These are phyloP conservation scores for Penicillium dipodomyicola DNA, from an alignment of 495 filamentous ascomycete species.

Conservation along the genomic window DNA sequence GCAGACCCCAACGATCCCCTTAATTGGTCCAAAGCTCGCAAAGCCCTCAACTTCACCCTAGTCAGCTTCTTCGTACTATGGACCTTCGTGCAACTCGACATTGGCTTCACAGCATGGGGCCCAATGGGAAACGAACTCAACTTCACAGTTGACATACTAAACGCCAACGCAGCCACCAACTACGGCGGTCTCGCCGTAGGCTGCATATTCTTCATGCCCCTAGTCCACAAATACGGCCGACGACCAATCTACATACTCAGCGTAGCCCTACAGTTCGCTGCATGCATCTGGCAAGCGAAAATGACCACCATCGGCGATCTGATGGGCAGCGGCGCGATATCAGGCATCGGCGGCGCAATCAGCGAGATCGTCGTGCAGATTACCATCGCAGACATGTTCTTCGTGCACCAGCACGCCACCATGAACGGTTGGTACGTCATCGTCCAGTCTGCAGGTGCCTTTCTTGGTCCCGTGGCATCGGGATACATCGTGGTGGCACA, in stretches of 20 bases:
- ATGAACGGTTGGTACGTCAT: conserved; percentile 44
- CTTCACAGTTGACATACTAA: conserved; percentile 36
- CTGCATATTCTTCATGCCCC: conserved; percentile 44
- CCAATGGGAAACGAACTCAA: conserved; percentile 38
- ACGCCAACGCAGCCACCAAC: conserved; percentile 36
- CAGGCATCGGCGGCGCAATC: conserved; percentile 38
- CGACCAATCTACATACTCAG: conserved; percentile 46
- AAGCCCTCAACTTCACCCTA: conserved; percentile 38
- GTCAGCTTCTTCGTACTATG: conserved; percentile 41
- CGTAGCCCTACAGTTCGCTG: conserved; percentile 31
- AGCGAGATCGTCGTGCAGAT: conserved; percentile 47
- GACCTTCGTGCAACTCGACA: conserved; percentile 38
- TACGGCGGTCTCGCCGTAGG: conserved; percentile 41
- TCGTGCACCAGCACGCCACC: conserved; percentile 45
- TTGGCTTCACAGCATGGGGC: conserved; percentile 43
- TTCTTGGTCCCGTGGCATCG: conserved; percentile 42
- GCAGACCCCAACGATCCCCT: conserved; percentile 35
- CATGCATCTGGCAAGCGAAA: conserved; percentile 39
- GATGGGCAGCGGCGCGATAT: conserved; percentile 34
- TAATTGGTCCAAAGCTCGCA: conserved; percentile 33
- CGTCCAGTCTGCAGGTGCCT: conserved; percentile 30
- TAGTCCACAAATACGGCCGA: conserved; percentile 46
- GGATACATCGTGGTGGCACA: conserved; percentile 45
- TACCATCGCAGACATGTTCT: conserved; percentile 48
- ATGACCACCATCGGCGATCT: conserved; percentile 32